These are phyloP conservation scores for Amanita jacksonii DNA, from an alignment of 768 basidiomycete genomes.

Conservation along the genomic window DNA sequence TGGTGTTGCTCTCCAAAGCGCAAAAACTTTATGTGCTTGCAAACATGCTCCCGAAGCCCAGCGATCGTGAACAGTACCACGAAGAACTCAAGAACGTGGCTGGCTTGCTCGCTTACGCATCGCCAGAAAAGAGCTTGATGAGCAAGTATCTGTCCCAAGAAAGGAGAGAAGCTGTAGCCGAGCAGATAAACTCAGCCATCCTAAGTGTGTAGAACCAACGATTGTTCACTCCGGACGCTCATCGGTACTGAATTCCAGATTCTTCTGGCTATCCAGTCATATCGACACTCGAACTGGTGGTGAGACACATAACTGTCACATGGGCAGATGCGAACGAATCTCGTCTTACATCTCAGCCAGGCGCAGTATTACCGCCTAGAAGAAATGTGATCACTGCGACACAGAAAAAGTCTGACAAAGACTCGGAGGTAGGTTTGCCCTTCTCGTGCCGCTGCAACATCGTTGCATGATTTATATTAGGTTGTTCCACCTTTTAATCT, in stretches of 20 bases:
- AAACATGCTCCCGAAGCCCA: conserved; percentile 40
- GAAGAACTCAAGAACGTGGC: conserved; percentile 68
- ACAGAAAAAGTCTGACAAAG: not conserved
- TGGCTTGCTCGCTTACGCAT: conserved; percentile 74
- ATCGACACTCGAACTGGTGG: conserved; percentile 52
- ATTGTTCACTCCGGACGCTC: not conserved
- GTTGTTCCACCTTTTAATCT: not conserved
- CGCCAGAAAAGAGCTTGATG: conserved; percentile 70
- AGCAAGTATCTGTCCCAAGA: conserved; percentile 67
- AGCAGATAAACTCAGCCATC: conserved; percentile 83
- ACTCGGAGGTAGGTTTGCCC: too few relatives aligned
- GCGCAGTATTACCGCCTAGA: conserved; percentile 35
- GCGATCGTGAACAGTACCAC: conserved; percentile 51
- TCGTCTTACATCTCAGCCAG: conserved; percentile 37
- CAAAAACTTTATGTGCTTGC: conserved; percentile 62
- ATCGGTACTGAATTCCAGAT: not conserved
- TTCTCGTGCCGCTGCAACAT: too few relatives aligned
- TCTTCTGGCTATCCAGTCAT: conserved; percentile 15
- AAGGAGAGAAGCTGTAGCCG: conserved; percentile 73
- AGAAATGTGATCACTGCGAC: conserved; percentile 32
- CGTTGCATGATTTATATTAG: conserved; percentile 1
- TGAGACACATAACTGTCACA: conserved; percentile 56
- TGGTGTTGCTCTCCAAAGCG: conserved; percentile 42
- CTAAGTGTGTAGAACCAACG: conserved; percentile 44
- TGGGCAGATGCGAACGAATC: conserved; percentile 49